Conservation (phyloP, 2,329 filamentous ascomycete species). For the Stachybotrys chartarum region DNA sequence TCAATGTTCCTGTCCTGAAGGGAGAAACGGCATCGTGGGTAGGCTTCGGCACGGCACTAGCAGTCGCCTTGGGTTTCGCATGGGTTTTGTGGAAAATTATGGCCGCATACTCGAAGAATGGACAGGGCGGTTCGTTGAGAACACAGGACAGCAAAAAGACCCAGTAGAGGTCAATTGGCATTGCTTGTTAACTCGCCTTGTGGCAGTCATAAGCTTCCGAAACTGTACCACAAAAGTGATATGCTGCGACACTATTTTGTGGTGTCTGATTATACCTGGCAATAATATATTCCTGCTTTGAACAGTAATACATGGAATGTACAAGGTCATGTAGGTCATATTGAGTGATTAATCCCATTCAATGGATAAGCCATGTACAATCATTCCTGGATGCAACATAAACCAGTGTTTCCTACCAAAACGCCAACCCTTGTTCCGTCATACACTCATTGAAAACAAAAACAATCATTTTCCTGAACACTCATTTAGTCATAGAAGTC, state of each 20-base stretch:
- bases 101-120: background rate
- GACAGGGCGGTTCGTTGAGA: conserved; percentile 1
- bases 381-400: no score
- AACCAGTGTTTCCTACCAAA: background rate
- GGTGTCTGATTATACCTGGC: no score
- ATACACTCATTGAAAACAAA: background rate
- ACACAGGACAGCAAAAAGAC: conserved; percentile 12
- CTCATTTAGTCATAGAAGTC: conserved; percentile 38
- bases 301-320: no score
- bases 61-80: conserved; percentile 56
- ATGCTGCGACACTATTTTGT: no score
- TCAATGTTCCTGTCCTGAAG: conserved; percentile 61
- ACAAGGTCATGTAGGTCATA: no score
- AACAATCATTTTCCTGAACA: background rate
- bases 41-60: conserved; percentile 48
- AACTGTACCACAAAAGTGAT: no score
- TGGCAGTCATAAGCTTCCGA: no score
- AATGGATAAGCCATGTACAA: no score
- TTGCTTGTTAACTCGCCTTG: no score
- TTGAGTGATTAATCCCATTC: no score
- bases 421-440: conserved; percentile 3
- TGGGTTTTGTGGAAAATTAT: conserved; percentile 60
- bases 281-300: no score
- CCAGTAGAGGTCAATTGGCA: conserved; percentile 2
- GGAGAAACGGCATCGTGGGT: conserved; percentile 40